A percentile compares a stretch with the other conserved stretches of the same genome.
Conservation (phyloP, 2,329 filamentous ascomycete species). For the Malbranchea zuffiana region DNA sequence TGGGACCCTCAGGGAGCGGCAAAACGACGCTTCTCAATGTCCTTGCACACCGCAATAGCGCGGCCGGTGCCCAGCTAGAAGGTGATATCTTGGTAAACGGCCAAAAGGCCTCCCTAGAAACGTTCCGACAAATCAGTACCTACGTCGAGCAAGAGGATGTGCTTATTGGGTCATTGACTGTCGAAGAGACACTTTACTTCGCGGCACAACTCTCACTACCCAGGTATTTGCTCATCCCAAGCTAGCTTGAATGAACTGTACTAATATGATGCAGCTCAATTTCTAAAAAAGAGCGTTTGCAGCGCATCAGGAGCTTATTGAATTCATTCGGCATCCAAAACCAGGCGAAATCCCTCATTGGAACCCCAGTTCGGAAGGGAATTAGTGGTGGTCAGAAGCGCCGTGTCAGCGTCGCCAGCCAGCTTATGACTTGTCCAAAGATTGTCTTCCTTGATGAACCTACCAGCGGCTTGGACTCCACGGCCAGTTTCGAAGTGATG, state of each 20-base stretch:
- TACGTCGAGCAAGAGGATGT: constrained; percentile 88
- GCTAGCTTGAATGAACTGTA: neutral
- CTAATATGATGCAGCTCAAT: constrained; percentile 31
- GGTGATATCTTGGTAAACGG: constrained; percentile 56
- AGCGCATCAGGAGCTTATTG: constrained; percentile 56
- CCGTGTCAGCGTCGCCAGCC: constrained; percentile 65
- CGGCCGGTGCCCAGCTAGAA: constrained; percentile 40
- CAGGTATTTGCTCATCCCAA: constrained; percentile 30
- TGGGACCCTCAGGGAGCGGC: constrained; percentile 64
- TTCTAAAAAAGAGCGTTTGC: constrained; percentile 47
- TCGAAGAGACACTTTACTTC: constrained; percentile 68
- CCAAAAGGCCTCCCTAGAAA: constrained; percentile 38
- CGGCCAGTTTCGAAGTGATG: constrained; percentile 64
- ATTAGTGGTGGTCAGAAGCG: constrained; percentile 79
- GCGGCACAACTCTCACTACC: constrained; percentile 57
- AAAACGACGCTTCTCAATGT: constrained; percentile 80
- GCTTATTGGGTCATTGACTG: constrained; percentile 68
- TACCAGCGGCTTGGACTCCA: constrained; percentile 72
- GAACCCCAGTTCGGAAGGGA: constrained; percentile 72
- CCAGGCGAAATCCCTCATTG: constrained; percentile 62
- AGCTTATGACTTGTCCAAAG: constrained; percentile 69
- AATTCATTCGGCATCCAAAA: constrained; percentile 60
- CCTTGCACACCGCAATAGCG: constrained; percentile 52
- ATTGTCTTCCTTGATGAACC: constrained; percentile 77
- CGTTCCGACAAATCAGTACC: constrained; percentile 55